phyloP scores from a whole-genome alignment of 1,139 yeast species.

The Scheffersomyces parashehatae region DNA sequence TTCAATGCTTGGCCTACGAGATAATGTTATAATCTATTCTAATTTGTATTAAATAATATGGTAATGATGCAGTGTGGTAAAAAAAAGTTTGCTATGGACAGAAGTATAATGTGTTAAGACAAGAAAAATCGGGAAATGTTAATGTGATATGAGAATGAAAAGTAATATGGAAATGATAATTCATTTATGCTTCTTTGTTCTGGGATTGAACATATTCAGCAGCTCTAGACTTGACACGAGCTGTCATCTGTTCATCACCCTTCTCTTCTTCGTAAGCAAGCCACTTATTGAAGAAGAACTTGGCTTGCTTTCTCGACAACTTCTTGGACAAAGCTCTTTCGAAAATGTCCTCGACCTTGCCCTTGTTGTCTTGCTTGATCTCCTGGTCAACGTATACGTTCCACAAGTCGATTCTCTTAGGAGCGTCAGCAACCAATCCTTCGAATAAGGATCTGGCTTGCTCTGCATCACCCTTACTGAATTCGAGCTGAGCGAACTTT shows the following conservation, averaged over 20 bases:
- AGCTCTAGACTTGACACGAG: slow-evolving; percentile 90
- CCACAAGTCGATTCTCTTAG: slow-evolving; percentile 93
- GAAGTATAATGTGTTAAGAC: background rate
- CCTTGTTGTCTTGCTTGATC: slow-evolving; percentile 60
- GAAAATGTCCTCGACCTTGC: slow-evolving; percentile 72
- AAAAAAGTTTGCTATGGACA: too few relatives aligned
- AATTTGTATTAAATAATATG: too few relatives aligned
- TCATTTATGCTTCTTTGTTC: background rate
- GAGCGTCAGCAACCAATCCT: slow-evolving; percentile 86
- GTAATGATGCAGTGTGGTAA: too few relatives aligned
- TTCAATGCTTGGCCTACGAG: too few relatives aligned
- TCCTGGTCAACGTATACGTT: slow-evolving; percentile 93
- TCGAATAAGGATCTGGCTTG: slow-evolving; percentile 94
- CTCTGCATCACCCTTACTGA: slow-evolving; percentile 82
- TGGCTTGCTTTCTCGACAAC: slow-evolving; percentile 87
- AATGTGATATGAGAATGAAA: background rate
- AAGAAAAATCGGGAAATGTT: background rate
- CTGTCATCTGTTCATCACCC: slow-evolving; percentile 70
- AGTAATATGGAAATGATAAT: background rate
- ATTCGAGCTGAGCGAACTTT: slow-evolving; percentile 89
- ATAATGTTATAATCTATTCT: too few relatives aligned
- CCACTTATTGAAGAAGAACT: slow-evolving; percentile 95
- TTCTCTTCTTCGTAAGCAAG: slow-evolving; percentile 70
- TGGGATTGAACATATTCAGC: slow-evolving; percentile 60
- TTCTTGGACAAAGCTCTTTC: slow-evolving; percentile 75